Evolutionary conservation across 2,329 filamentous ascomycete species (phyloP).

Genomic region (Penicillium polonicum): DNA sequence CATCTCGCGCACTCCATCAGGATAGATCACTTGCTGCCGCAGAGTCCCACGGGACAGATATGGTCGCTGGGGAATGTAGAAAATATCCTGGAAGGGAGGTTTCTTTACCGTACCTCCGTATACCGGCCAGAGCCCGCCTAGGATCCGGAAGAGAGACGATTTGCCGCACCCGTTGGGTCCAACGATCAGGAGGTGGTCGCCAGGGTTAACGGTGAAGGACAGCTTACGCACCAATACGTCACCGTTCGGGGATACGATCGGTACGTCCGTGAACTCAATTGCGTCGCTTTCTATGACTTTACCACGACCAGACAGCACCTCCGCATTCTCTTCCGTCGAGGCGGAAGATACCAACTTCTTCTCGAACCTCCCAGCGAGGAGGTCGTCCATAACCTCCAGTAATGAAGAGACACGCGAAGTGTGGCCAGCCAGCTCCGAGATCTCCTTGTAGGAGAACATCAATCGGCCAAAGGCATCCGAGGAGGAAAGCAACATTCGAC

Average conservation of each 20-base stretch:
- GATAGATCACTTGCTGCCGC: slow-evolving; percentile 96
- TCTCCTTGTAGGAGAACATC: slow-evolving; percentile 98
- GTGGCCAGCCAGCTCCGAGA: slow-evolving; percentile 93
- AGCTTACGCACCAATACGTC: slow-evolving; percentile 84
- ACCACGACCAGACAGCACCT: slow-evolving; percentile 78
- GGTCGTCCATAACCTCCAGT: slow-evolving; percentile 91
- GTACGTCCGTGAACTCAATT: slow-evolving; percentile 83
- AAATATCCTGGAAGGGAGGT: slow-evolving; percentile 87
- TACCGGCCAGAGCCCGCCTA: slow-evolving; percentile 95
- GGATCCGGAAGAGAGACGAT: slow-evolving; percentile 90
- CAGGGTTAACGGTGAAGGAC: slow-evolving; percentile 80
- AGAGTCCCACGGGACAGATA: slow-evolving; percentile 89
- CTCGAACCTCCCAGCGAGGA: slow-evolving; percentile 84
- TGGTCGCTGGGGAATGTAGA: slow-evolving; percentile 95
- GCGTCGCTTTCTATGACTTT: slow-evolving; percentile 76
- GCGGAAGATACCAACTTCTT: slow-evolving; percentile 94
- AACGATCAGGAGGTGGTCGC: slow-evolving; percentile 89
- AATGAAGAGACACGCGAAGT: slow-evolving; percentile 88
- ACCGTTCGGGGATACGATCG: slow-evolving; percentile 95
- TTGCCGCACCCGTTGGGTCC: slow-evolving; percentile 98
- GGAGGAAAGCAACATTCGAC: slow-evolving; percentile 84
- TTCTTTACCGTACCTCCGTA: slow-evolving; percentile 94
- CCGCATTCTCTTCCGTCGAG: slow-evolving; percentile 75
- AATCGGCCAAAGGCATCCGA: slow-evolving; percentile 94
- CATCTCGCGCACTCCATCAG: slow-evolving; percentile 84